Percentiles rank a stretch among this genome's conserved stretches.
phyloP scores from a whole-genome alignment of 2,329 filamentous ascomycete genomes.

The Fusarium bactridioides region DNA sequence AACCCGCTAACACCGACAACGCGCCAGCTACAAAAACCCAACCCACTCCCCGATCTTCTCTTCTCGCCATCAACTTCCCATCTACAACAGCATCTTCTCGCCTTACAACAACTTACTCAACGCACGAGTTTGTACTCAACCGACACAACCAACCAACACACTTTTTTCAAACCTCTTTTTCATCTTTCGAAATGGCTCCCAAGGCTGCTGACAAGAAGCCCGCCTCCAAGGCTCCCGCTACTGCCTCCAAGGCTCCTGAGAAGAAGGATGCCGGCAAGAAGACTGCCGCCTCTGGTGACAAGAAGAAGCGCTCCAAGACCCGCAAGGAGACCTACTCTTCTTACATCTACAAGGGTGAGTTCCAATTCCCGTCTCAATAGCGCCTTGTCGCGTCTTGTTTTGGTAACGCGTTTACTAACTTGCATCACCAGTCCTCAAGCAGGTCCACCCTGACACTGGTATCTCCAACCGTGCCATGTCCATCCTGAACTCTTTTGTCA shows the following conservation, averaged over 20 bases:
- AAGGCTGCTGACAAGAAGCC: conserved; percentile 99
- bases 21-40: conserved; percentile 70
- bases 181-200: conserved; percentile 77
- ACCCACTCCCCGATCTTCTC: conserved; percentile 59
- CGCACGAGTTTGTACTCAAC: conserved; percentile 26
- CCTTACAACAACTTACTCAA: conserved; percentile 33
- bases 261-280: conserved; percentile 99
- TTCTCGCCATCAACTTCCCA: conserved; percentile 56
- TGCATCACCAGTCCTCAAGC: conserved; percentile 83
- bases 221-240: conserved; percentile 91
- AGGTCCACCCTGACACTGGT: conserved; percentile 99
- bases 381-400: conserved; percentile 6
- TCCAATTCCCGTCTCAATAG: neutral
- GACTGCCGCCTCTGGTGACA: conserved; percentile 93
- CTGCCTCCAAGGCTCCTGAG: conserved; percentile 76
- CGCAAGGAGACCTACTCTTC: conserved; percentile 99
- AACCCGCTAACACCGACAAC: conserved; percentile 58
- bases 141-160: conserved; percentile 4
- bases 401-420: conserved; percentile 31
- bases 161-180: conserved; percentile 7
- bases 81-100: conserved; percentile 48
- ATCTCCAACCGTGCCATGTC: conserved; percentile 99
- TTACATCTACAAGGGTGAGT: conserved; percentile 99
- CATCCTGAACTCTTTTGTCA: conserved; percentile 99
- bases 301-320: conserved; percentile 99